phyloP scores from a whole-genome alignment of 805 yeast species.

The Jamesozyma lodderae region DNA sequence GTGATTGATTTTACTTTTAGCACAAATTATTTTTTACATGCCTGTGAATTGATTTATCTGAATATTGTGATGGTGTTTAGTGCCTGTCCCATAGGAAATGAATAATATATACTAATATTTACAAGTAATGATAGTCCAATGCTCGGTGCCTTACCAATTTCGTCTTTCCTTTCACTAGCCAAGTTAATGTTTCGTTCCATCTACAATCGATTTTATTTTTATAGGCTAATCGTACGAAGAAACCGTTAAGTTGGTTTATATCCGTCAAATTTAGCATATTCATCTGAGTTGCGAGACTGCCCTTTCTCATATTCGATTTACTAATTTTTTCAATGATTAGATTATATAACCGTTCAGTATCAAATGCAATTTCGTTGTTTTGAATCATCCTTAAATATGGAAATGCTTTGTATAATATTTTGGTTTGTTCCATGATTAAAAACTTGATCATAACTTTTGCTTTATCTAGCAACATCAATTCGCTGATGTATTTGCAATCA shows the following conservation, averaged over 20 bases:
- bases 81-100: background rate
- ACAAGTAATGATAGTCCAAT: constrained; percentile 17
- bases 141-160: constrained; percentile 13
- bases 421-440: constrained; percentile 20
- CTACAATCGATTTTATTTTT: constrained; percentile 35
- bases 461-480: constrained; percentile 11
- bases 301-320: constrained; percentile 43
- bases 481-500: constrained; percentile 16
- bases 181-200: constrained; percentile 38
- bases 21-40: too few relatives aligned
- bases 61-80: too few relatives aligned
- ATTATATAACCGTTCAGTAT: constrained; percentile 29
- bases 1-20: too few relatives aligned
- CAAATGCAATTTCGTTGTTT: constrained; percentile 19
- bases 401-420: constrained; percentile 11
- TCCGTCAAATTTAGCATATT: constrained; percentile 41
- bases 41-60: too few relatives aligned
- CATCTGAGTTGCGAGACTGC: constrained; percentile 20
- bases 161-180: constrained; percentile 36
- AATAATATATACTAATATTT: constrained; percentile 5
- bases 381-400: constrained; percentile 18
- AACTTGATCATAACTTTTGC: constrained; percentile 6
- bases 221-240: constrained; percentile 43
- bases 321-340: constrained; percentile 28
- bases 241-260: constrained; percentile 62